Conservation (phyloP, 2,329 filamentous ascomycete genomes). For the Clathrospora elynae region DNA sequence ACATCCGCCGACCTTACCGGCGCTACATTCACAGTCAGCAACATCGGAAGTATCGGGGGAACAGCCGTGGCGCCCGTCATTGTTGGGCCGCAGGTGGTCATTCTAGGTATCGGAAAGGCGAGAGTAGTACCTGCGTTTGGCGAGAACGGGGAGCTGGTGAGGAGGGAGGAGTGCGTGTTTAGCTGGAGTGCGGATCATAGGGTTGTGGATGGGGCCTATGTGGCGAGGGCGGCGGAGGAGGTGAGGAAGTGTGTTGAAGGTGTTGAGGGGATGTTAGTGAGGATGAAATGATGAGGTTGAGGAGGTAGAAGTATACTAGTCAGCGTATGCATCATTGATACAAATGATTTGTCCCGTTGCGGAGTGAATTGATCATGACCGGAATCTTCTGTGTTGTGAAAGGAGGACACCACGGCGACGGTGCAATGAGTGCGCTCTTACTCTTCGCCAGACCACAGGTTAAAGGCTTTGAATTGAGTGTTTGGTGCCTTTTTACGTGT, state of each 20-base stretch:
- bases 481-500: too few species aligned
- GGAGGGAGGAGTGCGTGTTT: constrained; percentile 82
- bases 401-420: too few species aligned
- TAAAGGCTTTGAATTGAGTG: too few species aligned
- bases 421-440: too few species aligned
- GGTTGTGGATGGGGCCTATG: constrained; percentile 91
- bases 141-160: constrained; percentile 62
- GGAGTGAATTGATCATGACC: too few species aligned
- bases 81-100: constrained; percentile 87
- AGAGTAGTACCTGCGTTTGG: constrained; percentile 80
- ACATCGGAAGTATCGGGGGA: constrained; percentile 93
- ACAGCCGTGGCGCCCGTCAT: constrained; percentile 91
- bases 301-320: neutral
- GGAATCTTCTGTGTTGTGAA: too few species aligned
- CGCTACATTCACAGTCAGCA: constrained; percentile 93
- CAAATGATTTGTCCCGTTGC: too few species aligned
- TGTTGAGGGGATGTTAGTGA: constrained; percentile 84
- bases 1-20: constrained; percentile 75
- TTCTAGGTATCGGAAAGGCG: constrained; percentile 84
- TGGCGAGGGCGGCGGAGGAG: constrained; percentile 85
- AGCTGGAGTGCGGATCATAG: constrained; percentile 97
- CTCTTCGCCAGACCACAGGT: too few species aligned
- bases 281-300: constrained; percentile 42
- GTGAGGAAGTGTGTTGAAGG: constrained; percentile 80
- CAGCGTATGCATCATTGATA: neutral